Evolutionary conservation across 768 basidiomycete genomes (phyloP).

Genomic region (Phanerochaete sordida): DNA sequence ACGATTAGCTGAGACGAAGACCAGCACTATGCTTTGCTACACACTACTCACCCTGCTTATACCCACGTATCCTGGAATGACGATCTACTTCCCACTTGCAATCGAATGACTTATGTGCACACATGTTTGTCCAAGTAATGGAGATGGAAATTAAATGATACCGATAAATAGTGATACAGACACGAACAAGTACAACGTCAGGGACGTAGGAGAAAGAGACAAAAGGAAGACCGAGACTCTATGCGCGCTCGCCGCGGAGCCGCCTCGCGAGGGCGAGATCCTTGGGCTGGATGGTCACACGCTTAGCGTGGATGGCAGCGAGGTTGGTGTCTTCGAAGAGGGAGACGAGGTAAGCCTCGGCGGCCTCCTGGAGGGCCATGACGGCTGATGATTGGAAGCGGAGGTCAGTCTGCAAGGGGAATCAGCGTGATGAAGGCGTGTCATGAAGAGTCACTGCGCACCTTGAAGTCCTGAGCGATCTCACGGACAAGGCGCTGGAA

Average conservation of each 20-base stretch:
- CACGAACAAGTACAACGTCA: conserved; percentile 1
- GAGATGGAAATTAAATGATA: background rate
- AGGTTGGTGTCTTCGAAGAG: conserved; percentile 47
- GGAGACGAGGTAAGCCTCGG: conserved; percentile 43
- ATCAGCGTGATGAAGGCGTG: background rate
- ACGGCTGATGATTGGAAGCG: conserved; percentile 67
- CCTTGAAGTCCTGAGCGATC: conserved; percentile 68
- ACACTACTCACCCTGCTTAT: background rate
- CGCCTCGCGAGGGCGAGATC: conserved; percentile 48
- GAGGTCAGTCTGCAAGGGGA: conserved; percentile 42
- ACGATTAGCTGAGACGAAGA: background rate
- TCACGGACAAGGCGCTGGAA: conserved; percentile 66
- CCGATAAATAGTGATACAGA: conserved; percentile 3
- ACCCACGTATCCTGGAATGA: background rate
- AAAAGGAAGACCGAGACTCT: conserved; percentile 5
- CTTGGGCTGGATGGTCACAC: conserved; percentile 54
- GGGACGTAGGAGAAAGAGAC: background rate
- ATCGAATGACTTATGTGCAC: background rate
- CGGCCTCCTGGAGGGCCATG: conserved; percentile 59
- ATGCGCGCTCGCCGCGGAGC: conserved; percentile 44
- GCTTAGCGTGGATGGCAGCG: conserved; percentile 52
- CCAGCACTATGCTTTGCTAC: background rate
- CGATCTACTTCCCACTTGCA: background rate
- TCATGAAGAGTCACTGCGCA: conserved; percentile 20
- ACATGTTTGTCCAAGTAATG: background rate